Conservation (phyloP, 2,329 filamentous ascomycete genomes). For the Phaeophleospora eucalypticola region DNA sequence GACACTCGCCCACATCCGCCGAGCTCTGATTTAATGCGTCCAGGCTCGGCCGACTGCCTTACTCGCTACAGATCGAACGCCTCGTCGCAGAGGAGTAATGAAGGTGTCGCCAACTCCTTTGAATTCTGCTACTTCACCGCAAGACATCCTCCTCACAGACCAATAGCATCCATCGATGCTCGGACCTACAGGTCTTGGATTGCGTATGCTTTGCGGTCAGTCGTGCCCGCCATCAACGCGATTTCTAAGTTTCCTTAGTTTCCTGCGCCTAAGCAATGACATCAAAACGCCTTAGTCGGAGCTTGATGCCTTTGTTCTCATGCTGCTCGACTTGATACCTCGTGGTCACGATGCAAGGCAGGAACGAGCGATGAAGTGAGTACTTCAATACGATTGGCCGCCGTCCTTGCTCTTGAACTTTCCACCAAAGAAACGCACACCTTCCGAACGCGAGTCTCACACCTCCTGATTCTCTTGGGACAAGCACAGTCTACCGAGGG, state of each 20-base stretch:
- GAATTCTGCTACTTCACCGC: background rate
- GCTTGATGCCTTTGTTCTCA: background rate
- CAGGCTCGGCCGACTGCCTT: background rate
- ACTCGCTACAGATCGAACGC: background rate
- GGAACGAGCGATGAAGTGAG: background rate
- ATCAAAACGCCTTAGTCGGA: background rate
- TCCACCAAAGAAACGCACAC: too few relatives aligned
- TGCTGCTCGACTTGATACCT: background rate
- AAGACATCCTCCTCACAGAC: background rate
- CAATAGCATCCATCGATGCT: background rate
- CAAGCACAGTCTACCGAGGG: too few relatives aligned
- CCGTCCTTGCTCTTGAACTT: too few relatives aligned
- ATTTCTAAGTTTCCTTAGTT: too few relatives aligned
- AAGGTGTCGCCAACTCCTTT: background rate
- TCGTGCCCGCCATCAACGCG: background rate
- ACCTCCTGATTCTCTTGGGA: background rate
- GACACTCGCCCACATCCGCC: background rate
- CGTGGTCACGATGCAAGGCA: background rate
- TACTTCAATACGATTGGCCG: too few relatives aligned
- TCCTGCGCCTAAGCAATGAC: background rate
- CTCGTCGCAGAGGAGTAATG: background rate
- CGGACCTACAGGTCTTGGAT: background rate
- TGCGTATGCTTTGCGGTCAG: background rate
- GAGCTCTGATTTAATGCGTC: background rate
- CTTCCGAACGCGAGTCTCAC: background rate